A percentile compares a stretch with the other conserved stretches of the same genome.
Evolutionary conservation across 306 rosid genomes (phyloP).

Genomic region (Amphicarpaea edgeworthii): DNA sequence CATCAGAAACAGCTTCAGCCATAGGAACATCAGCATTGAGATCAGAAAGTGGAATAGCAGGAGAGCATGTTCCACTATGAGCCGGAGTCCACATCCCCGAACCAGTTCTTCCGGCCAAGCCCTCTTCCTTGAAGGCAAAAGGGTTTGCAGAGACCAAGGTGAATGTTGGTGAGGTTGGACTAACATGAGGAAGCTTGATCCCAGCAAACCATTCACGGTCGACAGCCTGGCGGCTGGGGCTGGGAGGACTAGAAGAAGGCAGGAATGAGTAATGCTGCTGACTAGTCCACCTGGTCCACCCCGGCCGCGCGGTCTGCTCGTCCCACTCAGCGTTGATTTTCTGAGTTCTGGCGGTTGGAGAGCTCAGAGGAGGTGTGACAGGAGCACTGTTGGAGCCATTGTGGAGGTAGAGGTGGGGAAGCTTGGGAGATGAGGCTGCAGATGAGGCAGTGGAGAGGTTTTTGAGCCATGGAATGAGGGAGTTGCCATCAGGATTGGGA

Average conservation of each 20-base stretch:
- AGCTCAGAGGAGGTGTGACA: conserved; percentile 94
- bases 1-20: conserved; percentile 86
- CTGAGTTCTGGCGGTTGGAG: conserved; percentile 89
- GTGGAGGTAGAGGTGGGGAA: conserved; percentile 68
- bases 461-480: conserved; percentile 95
- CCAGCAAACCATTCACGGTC: conserved; percentile 94
- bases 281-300: conserved; percentile 56
- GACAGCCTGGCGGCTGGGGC: conserved; percentile 80
- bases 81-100: conserved; percentile 96
- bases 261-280: conserved; percentile 69
- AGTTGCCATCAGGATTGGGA: conserved; percentile 68
- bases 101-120: conserved; percentile 61
- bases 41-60: conserved; percentile 78
- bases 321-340: conserved; percentile 73
- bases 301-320: conserved; percentile 58
- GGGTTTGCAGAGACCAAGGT: conserved; percentile 81
- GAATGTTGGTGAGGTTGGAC: conserved; percentile 86
- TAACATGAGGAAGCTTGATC: conserved; percentile 72
- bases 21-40: conserved; percentile 85
- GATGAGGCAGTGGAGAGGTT: conserved; percentile 89
- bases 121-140: conserved; percentile 83
- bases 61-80: conserved; percentile 95
- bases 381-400: conserved; percentile 95
- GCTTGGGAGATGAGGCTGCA: conserved; percentile 78
- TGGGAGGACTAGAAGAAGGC: conserved; percentile 88